A percentile compares a stretch with the other conserved stretches of the same genome.
These are phyloP conservation scores for Monosporascus sp. DNA, from an alignment of 2,329 filamentous ascomycete genomes.

Conservation along the genomic window DNA sequence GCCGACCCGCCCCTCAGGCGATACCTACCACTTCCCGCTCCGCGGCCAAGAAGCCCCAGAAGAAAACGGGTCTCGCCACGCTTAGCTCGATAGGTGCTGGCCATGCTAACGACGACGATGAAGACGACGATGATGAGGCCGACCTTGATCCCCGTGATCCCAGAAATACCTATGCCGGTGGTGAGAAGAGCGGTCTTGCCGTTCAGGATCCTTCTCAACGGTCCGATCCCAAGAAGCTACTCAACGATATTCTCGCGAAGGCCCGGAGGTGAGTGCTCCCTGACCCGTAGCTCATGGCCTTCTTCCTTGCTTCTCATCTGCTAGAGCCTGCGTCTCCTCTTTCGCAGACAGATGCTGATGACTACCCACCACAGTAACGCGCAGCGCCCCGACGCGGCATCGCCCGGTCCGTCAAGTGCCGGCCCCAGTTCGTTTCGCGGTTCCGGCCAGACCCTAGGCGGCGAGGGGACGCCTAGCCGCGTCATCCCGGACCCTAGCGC, in stretches of 20 bases:
- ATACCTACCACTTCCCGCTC: conserved; percentile 29
- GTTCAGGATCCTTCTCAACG: conserved; percentile 56
- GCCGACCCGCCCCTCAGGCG: conserved; percentile 49
- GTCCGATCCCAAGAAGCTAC: conserved; percentile 48
- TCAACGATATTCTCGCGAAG: conserved; percentile 60
- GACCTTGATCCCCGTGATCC: conserved; percentile 54
- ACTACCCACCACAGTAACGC: conserved; percentile 44
- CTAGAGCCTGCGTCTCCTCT: background rate
- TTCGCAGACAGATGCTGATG: background rate
- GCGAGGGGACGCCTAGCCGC: conserved; percentile 68
- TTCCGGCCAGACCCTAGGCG: conserved; percentile 69
- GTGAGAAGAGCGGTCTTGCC: conserved; percentile 73
- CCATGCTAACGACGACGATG: conserved; percentile 48
- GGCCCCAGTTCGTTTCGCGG: conserved; percentile 58
- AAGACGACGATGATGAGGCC: conserved; percentile 52
- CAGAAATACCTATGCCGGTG: conserved; percentile 73
- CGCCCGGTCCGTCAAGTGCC: conserved; percentile 44
- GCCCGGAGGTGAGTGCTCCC: conserved; percentile 48
- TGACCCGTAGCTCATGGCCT: too few species aligned
- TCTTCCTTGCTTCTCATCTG: background rate
- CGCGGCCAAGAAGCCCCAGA: conserved; percentile 38
- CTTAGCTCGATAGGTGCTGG: conserved; percentile 48
- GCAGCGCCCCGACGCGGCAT: conserved; percentile 46
- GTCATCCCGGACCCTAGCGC: conserved; percentile 57
- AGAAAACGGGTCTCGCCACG: conserved; percentile 58